Evolutionary conservation across 768 basidiomycete species (phyloP).

Genomic region (Rossbeevera mucosa): DNA sequence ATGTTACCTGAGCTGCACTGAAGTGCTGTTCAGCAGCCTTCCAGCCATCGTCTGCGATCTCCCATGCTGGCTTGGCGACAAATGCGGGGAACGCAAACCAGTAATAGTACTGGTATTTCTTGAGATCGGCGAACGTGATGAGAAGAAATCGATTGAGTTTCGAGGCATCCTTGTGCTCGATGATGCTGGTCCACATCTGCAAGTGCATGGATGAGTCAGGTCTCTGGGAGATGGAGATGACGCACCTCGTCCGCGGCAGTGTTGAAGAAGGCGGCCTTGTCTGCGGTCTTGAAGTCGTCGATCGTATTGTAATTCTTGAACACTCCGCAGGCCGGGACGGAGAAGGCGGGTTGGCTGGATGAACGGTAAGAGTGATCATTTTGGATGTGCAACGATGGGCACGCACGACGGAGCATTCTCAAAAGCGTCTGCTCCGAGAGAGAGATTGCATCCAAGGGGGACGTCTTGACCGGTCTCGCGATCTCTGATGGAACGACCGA

Average conservation of each 20-base stretch:
- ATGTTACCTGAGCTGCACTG: slow-evolving; percentile 37
- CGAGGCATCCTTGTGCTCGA: slow-evolving; percentile 47
- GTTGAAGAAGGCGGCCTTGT: slow-evolving; percentile 87
- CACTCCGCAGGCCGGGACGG: slow-evolving; percentile 54
- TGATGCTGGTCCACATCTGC: slow-evolving; percentile 69
- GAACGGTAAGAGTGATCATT: slow-evolving; percentile 4
- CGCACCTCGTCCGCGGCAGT: slow-evolving; percentile 61
- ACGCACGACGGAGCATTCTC: slow-evolving; percentile 43
- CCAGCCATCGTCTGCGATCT: slow-evolving; percentile 65
- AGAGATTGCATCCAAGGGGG: slow-evolving; percentile 63
- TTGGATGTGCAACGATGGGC: slow-evolving; percentile 7
- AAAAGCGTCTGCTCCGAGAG: slow-evolving; percentile 64
- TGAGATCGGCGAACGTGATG: slow-evolving; percentile 94
- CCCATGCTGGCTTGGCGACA: slow-evolving; percentile 86
- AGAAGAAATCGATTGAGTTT: slow-evolving; percentile 76
- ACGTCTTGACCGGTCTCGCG: slow-evolving; percentile 72
- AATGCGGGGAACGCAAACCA: slow-evolving; percentile 98
- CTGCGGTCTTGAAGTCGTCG: slow-evolving; percentile 87
- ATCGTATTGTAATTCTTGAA: slow-evolving; percentile 97
- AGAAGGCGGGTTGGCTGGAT: slow-evolving; percentile 42
- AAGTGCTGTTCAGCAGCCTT: slow-evolving; percentile 43
- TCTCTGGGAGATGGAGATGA: not conserved
- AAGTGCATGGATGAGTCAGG: not conserved
- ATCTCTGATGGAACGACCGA: slow-evolving; percentile 70
- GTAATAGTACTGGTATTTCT: slow-evolving; percentile 96